Conservation (phyloP, 2,329 filamentous ascomycete species). For the Epichloe sp. region DNA sequence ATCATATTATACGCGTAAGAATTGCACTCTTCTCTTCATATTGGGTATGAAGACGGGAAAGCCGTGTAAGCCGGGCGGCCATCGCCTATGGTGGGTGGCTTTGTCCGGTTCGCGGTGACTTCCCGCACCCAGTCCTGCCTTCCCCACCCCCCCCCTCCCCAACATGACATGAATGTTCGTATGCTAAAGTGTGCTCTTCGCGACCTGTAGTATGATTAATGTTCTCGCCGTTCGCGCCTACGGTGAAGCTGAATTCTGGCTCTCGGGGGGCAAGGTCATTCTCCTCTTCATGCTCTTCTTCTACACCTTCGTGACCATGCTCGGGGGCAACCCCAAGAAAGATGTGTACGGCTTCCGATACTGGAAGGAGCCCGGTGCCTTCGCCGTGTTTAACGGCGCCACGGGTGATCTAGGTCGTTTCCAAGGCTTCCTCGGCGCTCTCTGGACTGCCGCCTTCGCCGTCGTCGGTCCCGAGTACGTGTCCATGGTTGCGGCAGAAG, state of each 20-base stretch:
- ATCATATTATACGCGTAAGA: slow-evolving; percentile 45
- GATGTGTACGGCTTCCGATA: slow-evolving; percentile 60
- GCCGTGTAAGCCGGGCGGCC: neutral
- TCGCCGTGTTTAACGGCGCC: slow-evolving; percentile 39
- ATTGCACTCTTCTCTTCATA: slow-evolving; percentile 2
- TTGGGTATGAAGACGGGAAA: neutral
- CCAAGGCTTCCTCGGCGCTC: slow-evolving; percentile 54
- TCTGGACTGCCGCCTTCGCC: slow-evolving; percentile 52
- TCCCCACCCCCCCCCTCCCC: neutral
- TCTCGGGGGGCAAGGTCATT: slow-evolving; percentile 49
- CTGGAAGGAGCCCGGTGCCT: slow-evolving; percentile 35
- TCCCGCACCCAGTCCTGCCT: neutral
- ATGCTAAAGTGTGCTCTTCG: slow-evolving; percentile 17
- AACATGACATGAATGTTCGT: slow-evolving; percentile 4
- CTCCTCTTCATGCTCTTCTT: slow-evolving; percentile 54
- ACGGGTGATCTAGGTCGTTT: slow-evolving; percentile 51
- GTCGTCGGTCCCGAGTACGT: slow-evolving; percentile 58
- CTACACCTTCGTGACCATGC: slow-evolving; percentile 71
- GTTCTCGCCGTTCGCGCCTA: slow-evolving; percentile 52
- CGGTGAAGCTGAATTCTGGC: slow-evolving; percentile 61
- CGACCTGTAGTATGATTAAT: slow-evolving; percentile 37
- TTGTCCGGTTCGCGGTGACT: neutral
- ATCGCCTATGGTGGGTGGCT: neutral
- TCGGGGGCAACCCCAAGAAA: slow-evolving; percentile 63
- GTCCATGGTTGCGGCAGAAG: slow-evolving; percentile 55